Evolutionary conservation across 495 filamentous ascomycete genomes (phyloP).

Genomic region (Lepidopterella palustris): DNA sequence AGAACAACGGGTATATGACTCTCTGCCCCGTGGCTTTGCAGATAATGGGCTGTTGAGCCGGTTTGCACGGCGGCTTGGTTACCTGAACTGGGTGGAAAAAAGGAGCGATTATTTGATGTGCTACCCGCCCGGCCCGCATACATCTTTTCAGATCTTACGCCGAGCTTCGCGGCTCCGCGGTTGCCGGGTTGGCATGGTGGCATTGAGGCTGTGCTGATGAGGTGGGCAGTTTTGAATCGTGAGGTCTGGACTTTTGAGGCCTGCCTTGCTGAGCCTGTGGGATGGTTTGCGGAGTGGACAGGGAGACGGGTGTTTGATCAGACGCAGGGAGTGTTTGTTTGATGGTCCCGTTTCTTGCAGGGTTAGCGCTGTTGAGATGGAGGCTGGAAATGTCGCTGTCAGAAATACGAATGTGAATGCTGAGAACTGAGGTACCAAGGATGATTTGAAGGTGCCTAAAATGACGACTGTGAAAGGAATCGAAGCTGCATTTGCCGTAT

Average conservation of each 20-base stretch:
- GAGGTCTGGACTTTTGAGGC: constrained; percentile 4
- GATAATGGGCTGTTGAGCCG: no score
- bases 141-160: background rate
- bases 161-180: background rate
- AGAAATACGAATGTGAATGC: background rate
- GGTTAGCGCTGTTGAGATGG: background rate
- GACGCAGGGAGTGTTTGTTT: constrained; percentile 7
- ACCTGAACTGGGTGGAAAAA: no score
- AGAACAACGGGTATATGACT: no score
- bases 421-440: background rate
- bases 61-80: no score
- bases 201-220: background rate
- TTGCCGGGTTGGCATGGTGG: background rate
- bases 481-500: no score
- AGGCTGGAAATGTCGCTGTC: no score
- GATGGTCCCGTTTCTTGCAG: constrained; percentile 1
- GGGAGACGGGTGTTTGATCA: constrained; percentile 5
- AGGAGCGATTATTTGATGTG: no score
- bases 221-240: constrained; percentile 3
- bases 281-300: background rate
- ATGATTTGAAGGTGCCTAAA: no score
- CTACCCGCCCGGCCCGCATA: background rate
- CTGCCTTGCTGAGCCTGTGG: background rate
- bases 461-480: no score
- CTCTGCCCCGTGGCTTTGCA: no score